phyloP scores from a whole-genome alignment of 257 asterid genomes.

The Lantana camara region DNA sequence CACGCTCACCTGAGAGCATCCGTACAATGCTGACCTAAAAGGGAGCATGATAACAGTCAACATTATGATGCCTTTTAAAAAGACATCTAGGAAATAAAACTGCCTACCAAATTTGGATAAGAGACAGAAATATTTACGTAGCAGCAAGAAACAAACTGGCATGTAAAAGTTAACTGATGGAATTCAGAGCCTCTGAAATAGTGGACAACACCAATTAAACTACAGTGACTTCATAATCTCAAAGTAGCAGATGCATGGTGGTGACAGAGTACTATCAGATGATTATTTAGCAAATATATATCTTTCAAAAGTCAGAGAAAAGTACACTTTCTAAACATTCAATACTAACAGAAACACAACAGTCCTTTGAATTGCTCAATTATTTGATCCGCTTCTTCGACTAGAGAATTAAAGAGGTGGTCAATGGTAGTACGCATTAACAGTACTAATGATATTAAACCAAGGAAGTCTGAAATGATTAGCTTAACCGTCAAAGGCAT shows the following conservation, averaged over 20 bases:
- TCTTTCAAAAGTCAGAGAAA: not conserved
- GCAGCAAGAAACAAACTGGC: slow-evolving; percentile 11
- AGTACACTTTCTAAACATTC: not conserved
- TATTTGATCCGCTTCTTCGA: slow-evolving; percentile 7
- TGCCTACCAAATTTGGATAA: slow-evolving; percentile 7
- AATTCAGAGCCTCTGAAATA: not conserved
- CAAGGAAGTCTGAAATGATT: not conserved
- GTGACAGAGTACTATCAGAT: slow-evolving; percentile 13
- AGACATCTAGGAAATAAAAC: not conserved
- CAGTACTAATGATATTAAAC: not conserved
- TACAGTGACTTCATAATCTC: not conserved
- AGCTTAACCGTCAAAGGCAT: slow-evolving; percentile 12
- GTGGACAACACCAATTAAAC: no score
- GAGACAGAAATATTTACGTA: not conserved
- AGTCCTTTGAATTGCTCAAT: slow-evolving; percentile 2
- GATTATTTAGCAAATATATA: not conserved
- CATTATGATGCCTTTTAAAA: not conserved
- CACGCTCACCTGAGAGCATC: slow-evolving; percentile 98
- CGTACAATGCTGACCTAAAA: slow-evolving; percentile 85
- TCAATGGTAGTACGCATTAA: slow-evolving; percentile 9
- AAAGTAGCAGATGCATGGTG: slow-evolving; percentile 2
- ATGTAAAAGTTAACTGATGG: slow-evolving; percentile 7
- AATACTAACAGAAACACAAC: slow-evolving; percentile 5
- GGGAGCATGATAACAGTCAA: slow-evolving; percentile 28
- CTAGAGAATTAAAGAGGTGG: not conserved